phyloP scores from a whole-genome alignment of 352 stramenopile genomes.

The Pythium grandisporangium region DNA sequence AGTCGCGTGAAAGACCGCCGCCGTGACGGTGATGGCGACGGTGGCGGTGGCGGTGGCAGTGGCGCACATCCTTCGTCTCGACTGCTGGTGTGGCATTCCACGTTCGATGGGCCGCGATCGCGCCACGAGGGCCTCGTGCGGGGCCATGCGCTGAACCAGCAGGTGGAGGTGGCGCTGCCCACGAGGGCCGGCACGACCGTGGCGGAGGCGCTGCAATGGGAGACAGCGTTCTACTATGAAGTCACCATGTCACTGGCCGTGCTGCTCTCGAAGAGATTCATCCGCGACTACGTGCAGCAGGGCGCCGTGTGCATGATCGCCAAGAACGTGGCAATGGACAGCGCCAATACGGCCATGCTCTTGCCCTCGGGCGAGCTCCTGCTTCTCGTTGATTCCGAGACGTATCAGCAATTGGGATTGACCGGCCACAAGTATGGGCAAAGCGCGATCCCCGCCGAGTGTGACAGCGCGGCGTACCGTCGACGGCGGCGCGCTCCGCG shows the following conservation, averaged over 20 bases:
- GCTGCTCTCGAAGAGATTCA: slow-evolving; percentile 52
- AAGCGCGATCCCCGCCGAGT: slow-evolving; percentile 9
- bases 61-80: slow-evolving; percentile 20
- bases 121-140: slow-evolving; percentile 32
- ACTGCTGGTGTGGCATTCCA: slow-evolving; percentile 60
- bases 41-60: slow-evolving; percentile 6
- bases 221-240: slow-evolving; percentile 80
- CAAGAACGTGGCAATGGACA: slow-evolving; percentile 69
- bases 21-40: slow-evolving; percentile 2
- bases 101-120: slow-evolving; percentile 27
- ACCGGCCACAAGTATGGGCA: slow-evolving; percentile 55
- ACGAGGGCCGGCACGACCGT: slow-evolving; percentile 14
- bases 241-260: slow-evolving; percentile 33
- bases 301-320: slow-evolving; percentile 58
- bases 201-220: slow-evolving; percentile 55
- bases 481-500: slow-evolving; percentile 22
- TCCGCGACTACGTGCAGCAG: slow-evolving; percentile 43
- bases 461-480: slow-evolving; percentile 12
- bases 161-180: slow-evolving; percentile 61
- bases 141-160: slow-evolving; percentile 50
- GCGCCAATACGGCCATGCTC: slow-evolving; percentile 49
- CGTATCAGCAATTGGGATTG: slow-evolving; percentile 65
- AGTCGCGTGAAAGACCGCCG: slow-evolving; percentile 23
- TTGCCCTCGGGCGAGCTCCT: slow-evolving; percentile 56
- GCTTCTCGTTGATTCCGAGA: slow-evolving; percentile 50